These are phyloP conservation scores for Taxillus chinensis DNA, from an alignment of 164 flowering plant species.

Conservation along the genomic window DNA sequence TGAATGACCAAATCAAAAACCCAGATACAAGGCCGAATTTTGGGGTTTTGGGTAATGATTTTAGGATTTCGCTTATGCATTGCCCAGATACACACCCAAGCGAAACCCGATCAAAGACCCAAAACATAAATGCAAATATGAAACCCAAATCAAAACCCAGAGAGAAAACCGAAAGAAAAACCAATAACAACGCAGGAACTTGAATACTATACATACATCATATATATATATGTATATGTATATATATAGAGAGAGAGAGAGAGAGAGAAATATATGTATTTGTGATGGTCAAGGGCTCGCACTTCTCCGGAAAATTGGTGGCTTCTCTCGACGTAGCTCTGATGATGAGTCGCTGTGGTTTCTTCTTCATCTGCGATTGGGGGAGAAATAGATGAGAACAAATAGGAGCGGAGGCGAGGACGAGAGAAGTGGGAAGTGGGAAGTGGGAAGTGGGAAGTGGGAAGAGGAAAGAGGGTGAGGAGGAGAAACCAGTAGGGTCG, in stretches of 20 bases:
- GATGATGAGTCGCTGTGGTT: constrained; percentile 24
- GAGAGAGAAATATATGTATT: not conserved
- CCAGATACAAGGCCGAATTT: too few species aligned
- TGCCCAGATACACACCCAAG: too few species aligned
- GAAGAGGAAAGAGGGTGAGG: constrained; percentile 5
- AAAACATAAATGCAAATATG: not conserved
- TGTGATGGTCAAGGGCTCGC: not conserved
- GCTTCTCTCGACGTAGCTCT: constrained; percentile 54
- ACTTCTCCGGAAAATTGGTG: constrained; percentile 88
- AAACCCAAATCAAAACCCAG: not conserved
- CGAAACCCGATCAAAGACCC: not conserved
- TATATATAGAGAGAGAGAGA: too few species aligned
- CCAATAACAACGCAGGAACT: not conserved
- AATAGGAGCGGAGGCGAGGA: not conserved
- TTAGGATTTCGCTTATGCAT: too few species aligned
- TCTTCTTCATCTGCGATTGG: constrained; percentile 46
- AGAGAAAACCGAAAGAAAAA: not conserved
- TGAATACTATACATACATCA: not conserved
- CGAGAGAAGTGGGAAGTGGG: constrained; percentile 1
- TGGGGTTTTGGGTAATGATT: too few species aligned
- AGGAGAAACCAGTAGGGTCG: constrained; percentile 28
- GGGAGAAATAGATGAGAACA: constrained; percentile 2
- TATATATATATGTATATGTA: too few species aligned
- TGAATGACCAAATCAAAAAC: too few species aligned
- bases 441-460: too few species aligned